Evolutionary conservation across 495 filamentous ascomycete genomes (phyloP).

Genomic region (Neurospora sp.): DNA sequence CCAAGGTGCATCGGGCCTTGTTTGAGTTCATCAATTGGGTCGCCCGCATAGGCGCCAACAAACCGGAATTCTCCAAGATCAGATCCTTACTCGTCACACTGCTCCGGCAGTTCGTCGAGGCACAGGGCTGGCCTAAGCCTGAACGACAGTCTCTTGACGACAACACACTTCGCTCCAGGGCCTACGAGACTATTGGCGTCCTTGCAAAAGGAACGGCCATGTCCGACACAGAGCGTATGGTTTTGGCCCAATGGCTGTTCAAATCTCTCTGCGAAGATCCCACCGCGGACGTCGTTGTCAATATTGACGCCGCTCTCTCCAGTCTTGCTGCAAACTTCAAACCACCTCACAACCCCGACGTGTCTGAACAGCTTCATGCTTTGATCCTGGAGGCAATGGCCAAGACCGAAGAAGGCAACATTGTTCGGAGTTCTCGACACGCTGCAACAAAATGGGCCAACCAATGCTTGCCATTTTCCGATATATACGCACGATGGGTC

Average conservation of each 20-base stretch:
- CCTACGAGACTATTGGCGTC: constrained; percentile 79
- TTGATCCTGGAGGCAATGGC: constrained; percentile 62
- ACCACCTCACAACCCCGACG: constrained; percentile 29
- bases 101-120: constrained; percentile 63
- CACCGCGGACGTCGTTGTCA: constrained; percentile 65
- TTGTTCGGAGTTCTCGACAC: constrained; percentile 62
- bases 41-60: constrained; percentile 57
- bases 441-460: constrained; percentile 85
- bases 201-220: constrained; percentile 49
- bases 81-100: constrained; percentile 61
- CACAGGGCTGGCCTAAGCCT: constrained; percentile 73
- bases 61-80: constrained; percentile 43
- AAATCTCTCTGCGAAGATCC: constrained; percentile 70
- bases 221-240: constrained; percentile 41
- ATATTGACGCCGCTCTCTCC: constrained; percentile 80
- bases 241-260: constrained; percentile 68
- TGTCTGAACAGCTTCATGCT: constrained; percentile 26
- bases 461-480: constrained; percentile 69
- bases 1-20: constrained; percentile 62
- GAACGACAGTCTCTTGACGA: constrained; percentile 47
- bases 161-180: constrained; percentile 57
- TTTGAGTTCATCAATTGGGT: constrained; percentile 86
- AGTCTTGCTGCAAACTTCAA: constrained; percentile 49
- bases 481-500: constrained; percentile 77
- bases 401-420: constrained; percentile 38